phyloP scores from a whole-genome alignment of 2,329 filamentous ascomycete species.

The Botrytis squamosa region DNA sequence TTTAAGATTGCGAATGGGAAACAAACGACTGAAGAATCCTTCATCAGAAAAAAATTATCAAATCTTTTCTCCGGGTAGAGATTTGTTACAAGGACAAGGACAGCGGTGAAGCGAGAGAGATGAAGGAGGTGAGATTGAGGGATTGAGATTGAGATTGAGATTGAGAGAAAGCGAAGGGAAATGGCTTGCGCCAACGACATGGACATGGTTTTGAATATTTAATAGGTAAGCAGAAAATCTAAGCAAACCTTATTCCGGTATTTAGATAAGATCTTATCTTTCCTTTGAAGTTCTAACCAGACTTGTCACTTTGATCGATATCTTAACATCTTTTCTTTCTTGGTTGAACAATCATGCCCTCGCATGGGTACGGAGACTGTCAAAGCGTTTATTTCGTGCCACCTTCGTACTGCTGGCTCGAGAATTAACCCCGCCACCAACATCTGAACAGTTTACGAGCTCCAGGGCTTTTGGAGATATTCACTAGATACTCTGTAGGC shows the following conservation, averaged over 20 bases:
- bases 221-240: not conserved
- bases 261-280: slow-evolving; percentile 16
- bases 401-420: not conserved
- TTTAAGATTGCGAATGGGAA: slow-evolving; percentile 11
- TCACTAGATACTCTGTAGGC: not conserved
- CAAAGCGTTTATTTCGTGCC: not conserved
- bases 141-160: too few relatives aligned
- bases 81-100: not conserved
- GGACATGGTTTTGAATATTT: not conserved
- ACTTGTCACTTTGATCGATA: not conserved
- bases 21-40: not conserved
- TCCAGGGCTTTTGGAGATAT: not conserved
- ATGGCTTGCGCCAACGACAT: slow-evolving; percentile 1
- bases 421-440: slow-evolving; percentile 12
- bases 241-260: not conserved
- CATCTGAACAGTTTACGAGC: not conserved
- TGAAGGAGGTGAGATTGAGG: slow-evolving; percentile 6
- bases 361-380: not conserved
- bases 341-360: not conserved
- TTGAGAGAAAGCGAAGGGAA: too few relatives aligned
- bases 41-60: not conserved
- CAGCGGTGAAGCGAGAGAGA: slow-evolving; percentile 8
- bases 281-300: not conserved
- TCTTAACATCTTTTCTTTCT: not conserved
- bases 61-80: not conserved